Evolutionary conservation across 352 stramenopile genomes (phyloP), one percentile per base, ranked within the genome.

Genomic region (Peronosclerospora sorghi): DNA sequence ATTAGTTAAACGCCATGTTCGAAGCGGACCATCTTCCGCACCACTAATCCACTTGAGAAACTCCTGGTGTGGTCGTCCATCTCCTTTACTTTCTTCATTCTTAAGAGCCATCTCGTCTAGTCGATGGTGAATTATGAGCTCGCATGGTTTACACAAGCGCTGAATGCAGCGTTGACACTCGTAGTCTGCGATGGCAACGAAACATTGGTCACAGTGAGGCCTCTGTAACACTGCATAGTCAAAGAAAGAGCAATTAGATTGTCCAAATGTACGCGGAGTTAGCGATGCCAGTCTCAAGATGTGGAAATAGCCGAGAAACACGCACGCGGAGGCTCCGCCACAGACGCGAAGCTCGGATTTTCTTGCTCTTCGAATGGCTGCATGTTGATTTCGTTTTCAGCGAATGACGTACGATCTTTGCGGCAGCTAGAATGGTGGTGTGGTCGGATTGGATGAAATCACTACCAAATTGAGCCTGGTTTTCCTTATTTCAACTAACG

Each of bases 141-240:
- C 71, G 34, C 74, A 87, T 9, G 35, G 26, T 1, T 17, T 35
- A 35, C 74, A 87, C 35, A 69, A 78, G 20, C 59, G 57, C 18
- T 68, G 54, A 23, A 49, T 37, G 43, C 73, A 86, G 41, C 50
- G 51, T 28, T 51, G 24, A 45, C 73, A 86, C 27, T 65, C 51
- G 32, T 72, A 56, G 14, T 65, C 54, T 8, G 72, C 74, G 20
- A 67, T 60, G 15, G 53, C 51, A 2, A 49, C 37, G 15, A 14
- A 34, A 48, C 72, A 84, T 48, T 55, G 44, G 20, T 59, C 40
- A 34, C 74, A 84, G 14, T 46, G 49, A 4, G 48, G 51, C n/a
- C 62, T 54, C 43, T 65, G 59, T n/a, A 86, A 54, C 36, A 72
- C 71, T 84, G 19, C 10, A 36, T 6, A 29, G 6, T 3, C 19